phyloP scores from a whole-genome alignment of 1,139 yeast genomes.

The Suhomyces maxii region DNA sequence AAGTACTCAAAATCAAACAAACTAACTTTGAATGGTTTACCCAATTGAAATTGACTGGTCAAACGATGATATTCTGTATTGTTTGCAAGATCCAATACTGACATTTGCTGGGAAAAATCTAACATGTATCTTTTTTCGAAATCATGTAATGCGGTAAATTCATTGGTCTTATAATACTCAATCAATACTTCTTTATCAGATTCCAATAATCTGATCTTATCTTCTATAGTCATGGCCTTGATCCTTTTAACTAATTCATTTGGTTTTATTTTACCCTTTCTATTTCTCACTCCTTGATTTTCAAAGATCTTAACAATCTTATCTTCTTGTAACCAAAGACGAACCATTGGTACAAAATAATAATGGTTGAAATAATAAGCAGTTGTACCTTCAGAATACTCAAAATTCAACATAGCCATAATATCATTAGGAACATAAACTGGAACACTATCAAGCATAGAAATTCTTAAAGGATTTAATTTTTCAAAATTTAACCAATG shows the following conservation, averaged over 20 bases:
- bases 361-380: constrained; percentile 25
- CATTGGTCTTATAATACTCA: constrained; percentile 15
- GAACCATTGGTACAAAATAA: constrained; percentile 32
- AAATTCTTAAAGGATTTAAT: constrained; percentile 31
- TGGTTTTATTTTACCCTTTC: constrained; percentile 1
- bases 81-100: constrained; percentile 18
- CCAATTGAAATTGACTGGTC: constrained; percentile 28
- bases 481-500: constrained; percentile 36
- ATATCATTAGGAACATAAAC: constrained; percentile 38
- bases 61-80: constrained; percentile 23
- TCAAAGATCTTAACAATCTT: constrained; percentile 17
- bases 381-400: constrained; percentile 31
- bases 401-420: constrained; percentile 33
- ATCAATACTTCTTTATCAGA: constrained; percentile 10
- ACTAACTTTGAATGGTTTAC: constrained; percentile 29
- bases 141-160: constrained; percentile 13
- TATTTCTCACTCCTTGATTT: constrained; percentile 2
- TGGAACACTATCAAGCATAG: constrained; percentile 39
- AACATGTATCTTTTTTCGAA: constrained; percentile 20
- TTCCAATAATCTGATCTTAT: constrained; percentile 12
- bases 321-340: constrained; percentile 33
- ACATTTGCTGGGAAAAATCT: constrained; percentile 21
- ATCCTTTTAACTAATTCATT: constrained; percentile 17
- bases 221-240: constrained; percentile 14
- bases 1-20: constrained; percentile 31